phyloP scores from a whole-genome alignment of 768 basidiomycete genomes.

The Amanita subjunquillea region DNA sequence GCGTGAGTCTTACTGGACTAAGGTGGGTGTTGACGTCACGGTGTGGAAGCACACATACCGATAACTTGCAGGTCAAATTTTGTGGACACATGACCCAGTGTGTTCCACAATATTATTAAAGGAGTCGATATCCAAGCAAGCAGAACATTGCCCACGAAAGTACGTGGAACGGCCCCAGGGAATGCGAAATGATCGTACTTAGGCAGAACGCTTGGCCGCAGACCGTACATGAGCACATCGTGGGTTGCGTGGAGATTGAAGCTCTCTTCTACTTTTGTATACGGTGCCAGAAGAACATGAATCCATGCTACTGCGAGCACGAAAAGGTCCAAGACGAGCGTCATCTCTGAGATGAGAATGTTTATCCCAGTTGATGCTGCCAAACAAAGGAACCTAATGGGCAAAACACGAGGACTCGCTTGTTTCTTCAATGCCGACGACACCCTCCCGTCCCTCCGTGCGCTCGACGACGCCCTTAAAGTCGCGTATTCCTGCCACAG shows the following conservation, averaged over 20 bases:
- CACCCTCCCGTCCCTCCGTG: neutral
- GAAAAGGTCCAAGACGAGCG: constrained; percentile 30
- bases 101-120: constrained; percentile 28
- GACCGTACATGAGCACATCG: constrained; percentile 77
- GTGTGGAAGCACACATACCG: constrained; percentile 31
- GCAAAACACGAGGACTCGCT: too few relatives aligned
- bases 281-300: constrained; percentile 75
- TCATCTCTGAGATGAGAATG: neutral
- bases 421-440: neutral
- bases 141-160: constrained; percentile 70
- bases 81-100: constrained; percentile 30
- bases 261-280: constrained; percentile 95
- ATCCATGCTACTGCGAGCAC: constrained; percentile 41
- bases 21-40: neutral
- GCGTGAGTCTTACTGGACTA: constrained; percentile 56
- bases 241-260: constrained; percentile 91
- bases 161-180: constrained; percentile 82
- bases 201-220: constrained; percentile 12
- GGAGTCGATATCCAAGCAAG: constrained; percentile 52
- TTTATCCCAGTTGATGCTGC: neutral
- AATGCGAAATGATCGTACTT: constrained; percentile 90
- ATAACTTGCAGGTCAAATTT: constrained; percentile 67
- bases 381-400: neutral
- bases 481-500: neutral
- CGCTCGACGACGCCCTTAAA: constrained; percentile 4